Evolutionary conservation across 768 basidiomycete species (phyloP), one percentile per base, ranked within the genome.

Genomic region (Leccinellum albellum): DNA sequence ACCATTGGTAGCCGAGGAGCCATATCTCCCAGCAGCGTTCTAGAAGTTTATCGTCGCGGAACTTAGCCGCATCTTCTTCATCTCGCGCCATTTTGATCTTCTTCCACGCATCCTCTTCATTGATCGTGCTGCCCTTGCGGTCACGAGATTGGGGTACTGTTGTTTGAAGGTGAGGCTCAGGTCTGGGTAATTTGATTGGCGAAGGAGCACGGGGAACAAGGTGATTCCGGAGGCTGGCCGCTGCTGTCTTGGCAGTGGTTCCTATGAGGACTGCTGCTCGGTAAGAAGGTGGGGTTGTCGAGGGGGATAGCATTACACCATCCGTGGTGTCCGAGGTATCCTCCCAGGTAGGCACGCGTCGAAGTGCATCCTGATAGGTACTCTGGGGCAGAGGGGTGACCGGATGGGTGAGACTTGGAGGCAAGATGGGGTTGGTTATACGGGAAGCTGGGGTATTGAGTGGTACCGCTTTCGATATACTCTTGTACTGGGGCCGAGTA

Each of bases 61-160:
- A 91, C 54, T 76, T 75, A 68, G 86, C 88, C 20, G 92, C 92
- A 28, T 83, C 80, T 62, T 80, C 76, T 65, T 91, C 86, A 61
- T 89, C 84, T 63, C 82, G 82, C 47, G 82, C 78, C 77, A 87
- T 82, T 65, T 81, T 79, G 32, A 91, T 84, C 60, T 85, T 89
- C 61, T 85, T 84, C 88, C 89, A 93, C 0, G 86, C 86, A 56
- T 89, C 86, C 54, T 87, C 83, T 65, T 87, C 83, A 63, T 88
- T 84, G 20, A 84, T 70, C n/a, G 77, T 73, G 61, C 76, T 82
- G 13, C 76, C 78, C 61, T 73, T 79, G 26, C 78, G 76, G 59
- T 76, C 78, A 49, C 77, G 69, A 21, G 63, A 55, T 58, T 64
- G 64, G 49, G 61, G 58, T 54, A 59, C 33, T 53, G 60, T 23